Base-by-base conservation (phyloP, 1,284 basidiomycete species). In the Cerioporus squamosus region DNA sequence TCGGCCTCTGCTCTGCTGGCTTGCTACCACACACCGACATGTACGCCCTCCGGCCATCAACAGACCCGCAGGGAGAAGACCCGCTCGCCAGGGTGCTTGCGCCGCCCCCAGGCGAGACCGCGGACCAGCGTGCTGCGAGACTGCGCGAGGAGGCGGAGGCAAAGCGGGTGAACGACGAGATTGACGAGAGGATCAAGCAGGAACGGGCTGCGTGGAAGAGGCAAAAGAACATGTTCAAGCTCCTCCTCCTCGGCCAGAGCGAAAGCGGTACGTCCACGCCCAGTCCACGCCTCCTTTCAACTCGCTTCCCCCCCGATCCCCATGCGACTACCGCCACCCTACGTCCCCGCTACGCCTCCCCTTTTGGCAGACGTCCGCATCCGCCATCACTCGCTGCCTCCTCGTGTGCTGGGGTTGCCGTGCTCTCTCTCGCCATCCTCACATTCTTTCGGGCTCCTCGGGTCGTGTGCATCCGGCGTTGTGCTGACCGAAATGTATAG, bases 161-260 rank as follows among this genome's bases (percentile, higher is more conserved):
- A 3, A 79, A 80, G 69, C 72, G 75, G 26, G 71, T 79, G 42
- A 86, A 79, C 68, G 83, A 86, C 64, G 76, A 71, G 47, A 86
- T 87, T 58, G 85, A 87, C 68, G 82, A 85, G 62, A 73, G 76
- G 54, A 75, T 86, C 61, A 81, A 78, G 63, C 71, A 71, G 56
- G 82, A 85, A 59, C 73, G 77, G 9, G 75, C 74, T 3, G 72
- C 70, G 1, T 65, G 64, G 59, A 81, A 79, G 71, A 81, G 77
- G 66, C 74, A 79, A 57, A 79, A 74, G 59, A 68, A 70, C n/a
- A n/a, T n/a, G 18, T 75, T 87, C 48, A 84, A 83, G 65, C 75
- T 87, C 46, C 72, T 87, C 15, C 74, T 87, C 18, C 71, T 88
- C 46, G 86, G 86, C 15, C 86, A 87, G 72, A 82, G 83, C 52